Evolutionary conservation across 75 land plant species (phyloP).

Genomic region (Selaginella tamariscina): DNA sequence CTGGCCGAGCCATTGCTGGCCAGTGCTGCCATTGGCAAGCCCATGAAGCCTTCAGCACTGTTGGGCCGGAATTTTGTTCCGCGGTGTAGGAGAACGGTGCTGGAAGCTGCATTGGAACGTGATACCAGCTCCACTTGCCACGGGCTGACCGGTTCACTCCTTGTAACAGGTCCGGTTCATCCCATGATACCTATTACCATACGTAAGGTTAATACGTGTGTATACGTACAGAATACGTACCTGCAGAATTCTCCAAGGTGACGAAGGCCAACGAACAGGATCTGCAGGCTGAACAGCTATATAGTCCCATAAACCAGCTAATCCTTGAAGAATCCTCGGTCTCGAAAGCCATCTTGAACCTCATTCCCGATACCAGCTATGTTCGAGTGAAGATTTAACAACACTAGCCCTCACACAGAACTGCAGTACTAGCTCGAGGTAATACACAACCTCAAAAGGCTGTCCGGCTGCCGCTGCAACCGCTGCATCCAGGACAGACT

Average conservation of each 20-base stretch:
- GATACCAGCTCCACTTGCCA: constrained; percentile 55
- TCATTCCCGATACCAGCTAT: constrained; percentile 47
- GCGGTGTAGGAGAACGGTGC: constrained; percentile 16
- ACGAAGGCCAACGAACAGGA: constrained; percentile 13
- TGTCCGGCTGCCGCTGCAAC: constrained; percentile 30
- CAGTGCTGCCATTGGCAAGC: constrained; percentile 36
- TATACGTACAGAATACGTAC: constrained; percentile 15
- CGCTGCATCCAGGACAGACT: constrained; percentile 73
- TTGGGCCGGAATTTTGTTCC: constrained; percentile 27
- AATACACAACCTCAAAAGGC: constrained; percentile 9
- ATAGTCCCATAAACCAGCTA: constrained; percentile 9
- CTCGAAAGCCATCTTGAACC: constrained; percentile 13
- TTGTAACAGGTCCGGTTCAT: constrained; percentile 85
- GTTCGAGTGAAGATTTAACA: constrained; percentile 33
- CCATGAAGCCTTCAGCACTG: constrained; percentile 23
- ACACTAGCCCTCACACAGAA: constrained; percentile 31
- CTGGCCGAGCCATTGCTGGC: constrained; percentile 11
- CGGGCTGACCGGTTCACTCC: constrained; percentile 69
- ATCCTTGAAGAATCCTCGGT: constrained; percentile 8
- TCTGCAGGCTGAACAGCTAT: not conserved
- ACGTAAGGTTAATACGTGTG: not conserved
- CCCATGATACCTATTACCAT: constrained; percentile 73
- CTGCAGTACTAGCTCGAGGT: constrained; percentile 8
- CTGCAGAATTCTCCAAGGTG: constrained; percentile 8
- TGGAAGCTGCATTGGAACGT: constrained; percentile 37